Evolutionary conservation across 805 yeast genomes (phyloP).

Genomic region (Huiozyma sinensis): DNA sequence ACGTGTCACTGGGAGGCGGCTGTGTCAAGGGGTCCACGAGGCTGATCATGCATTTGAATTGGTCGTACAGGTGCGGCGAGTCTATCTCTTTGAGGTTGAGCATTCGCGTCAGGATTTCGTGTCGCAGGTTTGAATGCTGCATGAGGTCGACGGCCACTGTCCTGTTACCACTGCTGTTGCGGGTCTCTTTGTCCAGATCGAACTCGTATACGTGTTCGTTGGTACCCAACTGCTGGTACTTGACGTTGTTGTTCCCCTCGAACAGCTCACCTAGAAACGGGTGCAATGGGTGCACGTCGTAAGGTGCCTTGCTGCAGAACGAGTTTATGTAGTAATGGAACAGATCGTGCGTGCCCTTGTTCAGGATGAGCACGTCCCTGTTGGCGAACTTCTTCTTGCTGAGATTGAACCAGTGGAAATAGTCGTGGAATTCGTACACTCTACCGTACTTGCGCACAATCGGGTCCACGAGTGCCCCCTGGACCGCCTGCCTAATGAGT

Average conservation of each 20-base stretch:
- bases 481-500: too few species aligned
- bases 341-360: too few species aligned
- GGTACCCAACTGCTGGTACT: not conserved
- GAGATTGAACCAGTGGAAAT: too few species aligned
- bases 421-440: too few species aligned
- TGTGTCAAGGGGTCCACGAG: conserved; percentile 58
- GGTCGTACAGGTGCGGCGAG: conserved; percentile 13
- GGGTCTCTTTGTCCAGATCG: conserved; percentile 13
- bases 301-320: too few species aligned
- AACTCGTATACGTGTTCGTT: conserved; percentile 5
- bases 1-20: conserved; percentile 48
- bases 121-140: conserved; percentile 16
- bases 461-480: too few species aligned
- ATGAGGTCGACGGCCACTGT: conserved; percentile 9
- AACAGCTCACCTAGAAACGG: too few species aligned
- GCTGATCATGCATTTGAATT: conserved; percentile 26
- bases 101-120: conserved; percentile 11
- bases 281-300: too few species aligned
- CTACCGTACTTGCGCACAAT: too few species aligned
- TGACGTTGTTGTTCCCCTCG: not conserved
- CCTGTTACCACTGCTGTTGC: conserved; percentile 1
- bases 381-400: too few species aligned
- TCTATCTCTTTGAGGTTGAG: conserved; percentile 8
- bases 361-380: too few species aligned
- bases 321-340: too few species aligned